Base-by-base conservation (phyloP, 768 basidiomycete genomes). In the Collybia mongolica region DNA sequence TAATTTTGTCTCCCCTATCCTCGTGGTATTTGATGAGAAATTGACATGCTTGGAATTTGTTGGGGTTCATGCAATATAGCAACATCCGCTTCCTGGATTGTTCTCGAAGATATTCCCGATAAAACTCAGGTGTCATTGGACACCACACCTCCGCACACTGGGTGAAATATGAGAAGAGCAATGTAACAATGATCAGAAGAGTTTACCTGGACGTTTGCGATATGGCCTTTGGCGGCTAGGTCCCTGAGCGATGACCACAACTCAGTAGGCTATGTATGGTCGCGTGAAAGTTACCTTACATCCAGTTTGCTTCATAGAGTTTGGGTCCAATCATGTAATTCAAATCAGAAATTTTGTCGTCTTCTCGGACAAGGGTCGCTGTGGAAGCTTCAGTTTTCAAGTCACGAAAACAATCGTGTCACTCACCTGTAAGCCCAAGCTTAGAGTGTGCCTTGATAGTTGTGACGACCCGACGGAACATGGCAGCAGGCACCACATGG, bases 61-160 rank as follows among this genome's bases (percentile, higher is more conserved):
- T 93, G 12, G 97, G 97, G 63, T 99, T 99, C 97, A 98, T 99
- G 79, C 93, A 98, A 64, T 98, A 98, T 6, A 99, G 75, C 37
- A 99, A 76, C 84, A 97, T 97, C 56, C 91, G 85, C 67, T 96
- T 94, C 52, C 97, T 81, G 28, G 91, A 90, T 64, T 90, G 88
- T 66, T 94, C 91, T 54, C 90, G 79, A 56, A 99, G 80, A 65
- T 99, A 99, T 70, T 99, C 95, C 56, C 92, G 85, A 68, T 98
- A 99, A 67, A 99, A 99, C 65, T 98, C 95, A 5, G 97, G 96
- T 17, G 97, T 96, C 97, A 99, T 98, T 15, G 93, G 92, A 65
- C 97, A 99, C 97, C 97, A 99, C 6, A 99, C 97, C 69, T 99
- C 97, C 14, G 97, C 97, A 64, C 97, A 99, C 92, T 98, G 59